phyloP scores from a whole-genome alignment of 208 protist genomes.

The Porcisia hertigi region DNA sequence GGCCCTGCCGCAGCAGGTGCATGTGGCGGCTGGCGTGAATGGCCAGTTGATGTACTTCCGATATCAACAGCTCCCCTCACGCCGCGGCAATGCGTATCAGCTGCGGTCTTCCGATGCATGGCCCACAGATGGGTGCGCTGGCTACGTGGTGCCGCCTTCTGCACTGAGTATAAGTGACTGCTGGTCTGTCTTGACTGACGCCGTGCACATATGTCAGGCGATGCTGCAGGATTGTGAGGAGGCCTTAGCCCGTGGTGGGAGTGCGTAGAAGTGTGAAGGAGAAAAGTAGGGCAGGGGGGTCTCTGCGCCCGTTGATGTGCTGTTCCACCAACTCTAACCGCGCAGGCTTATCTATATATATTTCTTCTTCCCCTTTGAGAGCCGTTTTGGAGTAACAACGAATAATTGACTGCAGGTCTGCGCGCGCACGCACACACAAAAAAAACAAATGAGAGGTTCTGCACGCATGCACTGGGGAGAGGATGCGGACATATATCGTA shows the following conservation, averaged over 20 bases:
- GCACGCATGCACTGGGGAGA: too few relatives aligned
- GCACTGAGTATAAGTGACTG: constrained; percentile 39
- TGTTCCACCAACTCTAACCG: neutral
- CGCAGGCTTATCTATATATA: neutral
- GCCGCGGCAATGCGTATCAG: constrained; percentile 54
- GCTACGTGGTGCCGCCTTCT: constrained; percentile 15
- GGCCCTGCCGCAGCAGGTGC: constrained; percentile 78
- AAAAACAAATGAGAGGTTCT: too few relatives aligned
- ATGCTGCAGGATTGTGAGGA: constrained; percentile 76
- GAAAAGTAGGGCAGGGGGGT: neutral
- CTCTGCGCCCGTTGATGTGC: neutral
- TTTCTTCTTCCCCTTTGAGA: neutral
- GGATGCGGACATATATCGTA: too few relatives aligned
- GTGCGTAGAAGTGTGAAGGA: neutral
- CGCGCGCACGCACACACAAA: too few relatives aligned
- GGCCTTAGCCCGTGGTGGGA: constrained; percentile 16
- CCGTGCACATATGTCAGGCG: constrained; percentile 54
- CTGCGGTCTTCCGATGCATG: constrained; percentile 18
- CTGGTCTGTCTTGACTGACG: constrained; percentile 42
- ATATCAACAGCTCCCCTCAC: constrained; percentile 74
- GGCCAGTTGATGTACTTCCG: constrained; percentile 62
- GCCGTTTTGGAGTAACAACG: neutral
- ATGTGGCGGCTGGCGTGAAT: constrained; percentile 52
- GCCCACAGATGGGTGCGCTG: constrained; percentile 5
- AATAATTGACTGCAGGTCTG: neutral